phyloP scores from a whole-genome alignment of 805 yeast species.

The Cyberlindnera saturnus region DNA sequence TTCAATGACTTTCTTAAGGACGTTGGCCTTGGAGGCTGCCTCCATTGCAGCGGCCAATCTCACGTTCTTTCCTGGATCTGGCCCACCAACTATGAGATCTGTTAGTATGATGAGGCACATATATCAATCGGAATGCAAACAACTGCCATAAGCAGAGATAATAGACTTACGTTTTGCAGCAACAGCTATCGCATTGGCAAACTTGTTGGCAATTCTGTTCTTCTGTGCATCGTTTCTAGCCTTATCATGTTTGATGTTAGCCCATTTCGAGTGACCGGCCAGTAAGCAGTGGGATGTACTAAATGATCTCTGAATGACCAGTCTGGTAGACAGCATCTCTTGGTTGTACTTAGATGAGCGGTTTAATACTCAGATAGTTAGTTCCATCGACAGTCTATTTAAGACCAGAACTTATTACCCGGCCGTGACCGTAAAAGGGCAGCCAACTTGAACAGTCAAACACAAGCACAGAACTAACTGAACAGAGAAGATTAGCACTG shows the following conservation, averaged over 20 bases:
- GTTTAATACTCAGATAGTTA: too few relatives aligned
- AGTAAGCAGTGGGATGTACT: constrained; percentile 1
- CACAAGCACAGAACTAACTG: neutral
- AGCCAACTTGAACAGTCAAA: neutral
- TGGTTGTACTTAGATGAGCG: too few relatives aligned
- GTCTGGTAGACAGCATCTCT: too few relatives aligned
- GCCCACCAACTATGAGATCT: constrained; percentile 42
- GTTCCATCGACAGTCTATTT: too few relatives aligned
- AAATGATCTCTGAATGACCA: neutral
- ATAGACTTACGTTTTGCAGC: constrained; percentile 48
- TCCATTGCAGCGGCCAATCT: constrained; percentile 69
- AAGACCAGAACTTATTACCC: too few relatives aligned
- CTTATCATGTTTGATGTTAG: constrained; percentile 88
- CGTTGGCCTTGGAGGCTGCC: constrained; percentile 66
- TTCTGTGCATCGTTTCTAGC: constrained; percentile 84
- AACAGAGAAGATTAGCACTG: neutral
- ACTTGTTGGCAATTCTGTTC: constrained; percentile 60
- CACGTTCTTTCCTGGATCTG: constrained; percentile 56
- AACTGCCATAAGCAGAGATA: too few relatives aligned
- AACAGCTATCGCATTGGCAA: constrained; percentile 67
- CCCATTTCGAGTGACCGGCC: constrained; percentile 92
- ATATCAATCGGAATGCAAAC: too few relatives aligned
- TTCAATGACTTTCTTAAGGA: constrained; percentile 81
- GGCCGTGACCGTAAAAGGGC: neutral
- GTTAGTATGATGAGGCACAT: neutral